A percentile compares a stretch with the other conserved stretches of the same genome.
These are phyloP conservation scores for Tuber microsphaerosporum DNA, from an alignment of 495 filamentous ascomycete genomes.

Conservation along the genomic window DNA sequence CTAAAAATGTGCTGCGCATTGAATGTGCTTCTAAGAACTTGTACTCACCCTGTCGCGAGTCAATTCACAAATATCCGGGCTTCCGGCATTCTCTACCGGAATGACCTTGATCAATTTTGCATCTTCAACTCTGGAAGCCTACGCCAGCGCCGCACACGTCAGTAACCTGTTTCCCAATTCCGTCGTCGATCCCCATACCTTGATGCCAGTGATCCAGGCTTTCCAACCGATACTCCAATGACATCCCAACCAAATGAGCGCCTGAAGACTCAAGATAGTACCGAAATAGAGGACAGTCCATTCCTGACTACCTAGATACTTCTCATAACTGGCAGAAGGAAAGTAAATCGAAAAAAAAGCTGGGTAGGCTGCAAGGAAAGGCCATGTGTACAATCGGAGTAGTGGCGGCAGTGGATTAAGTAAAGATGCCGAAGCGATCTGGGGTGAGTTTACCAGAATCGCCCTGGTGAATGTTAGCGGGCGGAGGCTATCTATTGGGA, in stretches of 20 bases:
- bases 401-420: conserved; percentile 77
- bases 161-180: not conserved
- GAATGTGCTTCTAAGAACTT: not conserved
- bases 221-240: conserved; percentile 91
- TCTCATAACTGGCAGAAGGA: conserved; percentile 72
- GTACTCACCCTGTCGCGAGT: conserved; percentile 59
- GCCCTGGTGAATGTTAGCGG: conserved; percentile 45
- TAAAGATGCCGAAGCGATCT: conserved; percentile 80
- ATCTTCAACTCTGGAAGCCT: conserved; percentile 60
- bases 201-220: conserved; percentile 70
- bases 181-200: conserved; percentile 24
- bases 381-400: conserved; percentile 84
- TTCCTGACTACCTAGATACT: conserved; percentile 77
- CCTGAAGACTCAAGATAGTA: conserved; percentile 77
- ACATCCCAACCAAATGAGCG: conserved; percentile 87
- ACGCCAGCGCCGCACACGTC: conserved; percentile 13
- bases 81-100: conserved; percentile 79
- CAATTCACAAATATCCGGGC: conserved; percentile 78
- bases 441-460: conserved; percentile 80
- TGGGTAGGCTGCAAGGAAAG: conserved; percentile 85
- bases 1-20: not conserved
- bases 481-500: not conserved
- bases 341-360: conserved; percentile 81
- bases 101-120: conserved; percentile 92
- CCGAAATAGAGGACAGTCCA: conserved; percentile 96